phyloP scores from a whole-genome alignment of 805 yeast species.

The Lipomyces orientalis region DNA sequence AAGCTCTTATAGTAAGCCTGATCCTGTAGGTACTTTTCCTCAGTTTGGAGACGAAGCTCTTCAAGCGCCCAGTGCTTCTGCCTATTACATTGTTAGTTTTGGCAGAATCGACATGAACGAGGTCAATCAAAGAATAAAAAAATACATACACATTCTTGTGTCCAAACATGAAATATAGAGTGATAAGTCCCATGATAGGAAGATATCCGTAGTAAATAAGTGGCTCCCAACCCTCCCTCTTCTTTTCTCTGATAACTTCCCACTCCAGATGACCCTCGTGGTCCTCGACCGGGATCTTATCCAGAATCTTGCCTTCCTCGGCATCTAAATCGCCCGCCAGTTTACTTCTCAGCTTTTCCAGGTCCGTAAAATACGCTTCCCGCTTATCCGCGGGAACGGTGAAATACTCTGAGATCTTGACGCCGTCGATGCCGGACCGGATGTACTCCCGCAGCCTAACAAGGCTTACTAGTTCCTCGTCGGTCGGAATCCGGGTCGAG shows the following conservation, averaged over 20 bases:
- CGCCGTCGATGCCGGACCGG: conserved; percentile 8
- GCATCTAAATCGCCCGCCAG: conserved; percentile 13
- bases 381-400: conserved; percentile 9
- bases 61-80: conserved; percentile 80
- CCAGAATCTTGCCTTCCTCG: conserved; percentile 68
- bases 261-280: conserved; percentile 78
- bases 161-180: conserved; percentile 58
- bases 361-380: background rate
- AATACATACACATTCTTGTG: conserved; percentile 50
- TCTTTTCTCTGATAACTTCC: conserved; percentile 75
- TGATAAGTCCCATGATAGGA: conserved; percentile 67
- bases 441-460: conserved; percentile 60
- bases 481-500: conserved; percentile 69
- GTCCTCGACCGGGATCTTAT: conserved; percentile 83
- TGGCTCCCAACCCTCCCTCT: conserved; percentile 85
- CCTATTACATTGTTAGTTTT: conserved; percentile 7
- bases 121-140: background rate
- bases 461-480: conserved; percentile 70
- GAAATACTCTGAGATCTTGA: conserved; percentile 12
- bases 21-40: conserved; percentile 67
- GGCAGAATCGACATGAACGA: background rate
- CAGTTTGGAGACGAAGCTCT: conserved; percentile 77
- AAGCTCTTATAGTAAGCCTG: conserved; percentile 51
- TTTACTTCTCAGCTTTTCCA: conserved; percentile 6
- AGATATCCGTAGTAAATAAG: conserved; percentile 73